Percentiles rank a stretch among this genome's conserved stretches.
phyloP scores from a whole-genome alignment of 129 eudicot genomes.

The Saposhnikovia divaricata region DNA sequence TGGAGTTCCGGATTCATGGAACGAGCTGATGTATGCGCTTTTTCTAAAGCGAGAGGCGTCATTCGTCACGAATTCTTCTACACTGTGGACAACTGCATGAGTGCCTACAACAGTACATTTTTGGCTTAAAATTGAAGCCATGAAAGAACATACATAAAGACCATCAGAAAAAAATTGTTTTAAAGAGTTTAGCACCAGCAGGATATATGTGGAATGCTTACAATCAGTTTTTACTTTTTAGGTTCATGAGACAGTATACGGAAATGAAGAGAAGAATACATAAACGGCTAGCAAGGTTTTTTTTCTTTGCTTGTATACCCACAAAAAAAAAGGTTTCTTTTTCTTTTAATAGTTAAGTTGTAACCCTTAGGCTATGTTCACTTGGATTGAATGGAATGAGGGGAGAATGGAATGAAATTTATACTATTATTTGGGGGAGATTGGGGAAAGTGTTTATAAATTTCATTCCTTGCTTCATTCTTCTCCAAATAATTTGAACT shows the following conservation, averaged over 20 bases:
- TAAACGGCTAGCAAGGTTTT: background rate
- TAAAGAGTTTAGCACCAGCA: background rate
- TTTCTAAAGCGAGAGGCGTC: conserved; percentile 32
- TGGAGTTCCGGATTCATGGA: conserved; percentile 98
- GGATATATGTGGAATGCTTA: background rate
- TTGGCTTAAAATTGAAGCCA: background rate
- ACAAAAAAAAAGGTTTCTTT: no score
- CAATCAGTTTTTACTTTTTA: background rate
- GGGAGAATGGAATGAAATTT: no score
- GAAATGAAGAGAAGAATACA: no score
- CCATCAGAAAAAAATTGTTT: background rate
- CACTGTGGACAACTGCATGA: conserved; percentile 18
- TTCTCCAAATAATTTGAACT: no score
- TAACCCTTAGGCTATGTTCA: no score
- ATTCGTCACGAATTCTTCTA: conserved; percentile 16
- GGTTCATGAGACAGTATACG: no score
- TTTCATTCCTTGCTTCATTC: no score
- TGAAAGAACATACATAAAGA: background rate
- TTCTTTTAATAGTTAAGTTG: no score
- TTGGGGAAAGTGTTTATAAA: no score
- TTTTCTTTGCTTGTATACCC: no score
- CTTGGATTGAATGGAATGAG: no score
- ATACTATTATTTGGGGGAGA: no score
- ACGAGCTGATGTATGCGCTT: conserved; percentile 69
- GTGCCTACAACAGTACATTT: background rate